Percentiles rank a stretch among this genome's conserved stretches.
phyloP scores from a whole-genome alignment of 2,329 filamentous ascomycete species.

The Chaetomium globosum region DNA sequence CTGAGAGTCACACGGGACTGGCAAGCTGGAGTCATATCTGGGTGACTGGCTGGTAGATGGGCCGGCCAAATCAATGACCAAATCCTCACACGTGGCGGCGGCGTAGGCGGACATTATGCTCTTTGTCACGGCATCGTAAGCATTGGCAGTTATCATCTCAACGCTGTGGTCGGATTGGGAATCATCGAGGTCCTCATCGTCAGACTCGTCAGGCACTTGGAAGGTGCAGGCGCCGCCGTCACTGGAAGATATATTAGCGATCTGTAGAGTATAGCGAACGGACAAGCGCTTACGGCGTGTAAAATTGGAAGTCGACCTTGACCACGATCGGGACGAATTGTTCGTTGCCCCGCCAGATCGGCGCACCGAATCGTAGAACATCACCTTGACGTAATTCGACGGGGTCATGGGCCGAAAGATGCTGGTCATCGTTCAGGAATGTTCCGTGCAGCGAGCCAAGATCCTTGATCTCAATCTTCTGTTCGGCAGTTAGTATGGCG shows the following conservation, averaged over 20 bases:
- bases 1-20: constrained; percentile 23
- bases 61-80: constrained; percentile 33
- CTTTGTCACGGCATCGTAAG: not conserved
- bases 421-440: constrained; percentile 45
- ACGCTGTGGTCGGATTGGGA: constrained; percentile 24
- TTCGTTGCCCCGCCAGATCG: constrained; percentile 44
- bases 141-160: not conserved
- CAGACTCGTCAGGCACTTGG: constrained; percentile 38
- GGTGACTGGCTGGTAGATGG: not conserved
- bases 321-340: constrained; percentile 40
- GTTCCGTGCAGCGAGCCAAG: constrained; percentile 58
- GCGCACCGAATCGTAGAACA: constrained; percentile 45
- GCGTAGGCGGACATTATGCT: not conserved
- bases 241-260: constrained; percentile 18
- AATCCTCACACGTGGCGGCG: not conserved
- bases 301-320: constrained; percentile 35
- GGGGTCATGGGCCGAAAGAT: constrained; percentile 32
- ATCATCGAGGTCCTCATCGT: constrained; percentile 33
- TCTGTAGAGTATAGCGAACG: not conserved
- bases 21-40: constrained; percentile 29
- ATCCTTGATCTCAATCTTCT: constrained; percentile 54
- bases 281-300: constrained; percentile 30
- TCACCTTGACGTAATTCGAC: constrained; percentile 43
- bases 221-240: constrained; percentile 32
- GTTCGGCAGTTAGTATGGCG: constrained; percentile 36